phyloP scores from a whole-genome alignment of 2,329 filamentous ascomycete species.

The Diplocarpon rosae region DNA sequence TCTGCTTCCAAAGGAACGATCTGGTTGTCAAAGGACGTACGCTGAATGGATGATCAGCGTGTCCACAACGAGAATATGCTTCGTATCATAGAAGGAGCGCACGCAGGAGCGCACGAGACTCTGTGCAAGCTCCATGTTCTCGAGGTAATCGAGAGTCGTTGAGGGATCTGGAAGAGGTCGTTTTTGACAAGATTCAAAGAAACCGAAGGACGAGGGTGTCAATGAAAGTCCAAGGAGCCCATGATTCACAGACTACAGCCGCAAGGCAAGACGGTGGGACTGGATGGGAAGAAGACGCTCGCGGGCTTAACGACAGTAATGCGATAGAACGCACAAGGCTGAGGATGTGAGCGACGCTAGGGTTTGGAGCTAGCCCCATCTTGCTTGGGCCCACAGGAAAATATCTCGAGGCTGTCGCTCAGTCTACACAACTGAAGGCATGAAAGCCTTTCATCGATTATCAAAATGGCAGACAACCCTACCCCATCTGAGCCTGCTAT shows the following conservation, averaged over 20 bases:
- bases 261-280: slow-evolving; percentile 9
- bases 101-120: slow-evolving; percentile 77
- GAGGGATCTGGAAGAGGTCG: background rate
- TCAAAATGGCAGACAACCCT: slow-evolving; percentile 21
- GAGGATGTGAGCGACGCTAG: background rate
- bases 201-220: slow-evolving; percentile 4
- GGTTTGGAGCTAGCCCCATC: background rate
- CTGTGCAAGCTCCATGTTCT: slow-evolving; percentile 53
- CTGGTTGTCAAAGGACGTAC: slow-evolving; percentile 31
- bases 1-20: slow-evolving; percentile 9
- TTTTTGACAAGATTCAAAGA: no score
- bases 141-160: background rate
- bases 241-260: slow-evolving; percentile 18
- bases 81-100: slow-evolving; percentile 77
- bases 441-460: slow-evolving; percentile 16
- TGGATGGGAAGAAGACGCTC: background rate
- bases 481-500: slow-evolving; percentile 8
- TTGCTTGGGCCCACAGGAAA: background rate
- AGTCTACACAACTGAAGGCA: slow-evolving; percentile 8
- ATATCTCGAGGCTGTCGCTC: background rate
- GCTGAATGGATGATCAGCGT: slow-evolving; percentile 66
- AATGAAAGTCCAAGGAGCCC: slow-evolving; percentile 9
- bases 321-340: background rate
- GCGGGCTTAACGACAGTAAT: background rate
- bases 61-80: slow-evolving; percentile 73